These are phyloP conservation scores for Fusarium multiceps DNA, from an alignment of 2,329 filamentous ascomycete species.

Conservation along the genomic window DNA sequence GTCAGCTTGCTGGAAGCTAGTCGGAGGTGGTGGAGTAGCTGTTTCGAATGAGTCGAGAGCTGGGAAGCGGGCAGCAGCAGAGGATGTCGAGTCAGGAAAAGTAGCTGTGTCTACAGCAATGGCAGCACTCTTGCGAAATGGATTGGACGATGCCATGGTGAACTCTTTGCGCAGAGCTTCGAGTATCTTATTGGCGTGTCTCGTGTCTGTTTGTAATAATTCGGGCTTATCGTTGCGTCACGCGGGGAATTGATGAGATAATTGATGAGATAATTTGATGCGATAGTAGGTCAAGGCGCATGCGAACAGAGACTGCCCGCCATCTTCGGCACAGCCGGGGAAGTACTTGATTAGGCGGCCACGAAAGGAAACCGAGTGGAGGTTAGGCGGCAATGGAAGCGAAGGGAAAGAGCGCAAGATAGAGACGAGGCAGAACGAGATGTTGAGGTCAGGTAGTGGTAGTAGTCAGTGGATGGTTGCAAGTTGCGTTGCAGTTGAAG, in stretches of 20 bases:
- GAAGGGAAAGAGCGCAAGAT: slow-evolving; percentile 24
- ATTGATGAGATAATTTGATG: slow-evolving; percentile 26
- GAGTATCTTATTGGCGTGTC: slow-evolving; percentile 15
- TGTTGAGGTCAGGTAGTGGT: slow-evolving; percentile 1
- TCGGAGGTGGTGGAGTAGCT: slow-evolving; percentile 43
- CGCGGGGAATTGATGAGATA: slow-evolving; percentile 12
- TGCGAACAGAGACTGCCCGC: slow-evolving; percentile 43
- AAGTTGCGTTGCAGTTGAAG: slow-evolving; percentile 11
- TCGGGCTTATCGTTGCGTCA: slow-evolving; percentile 25
- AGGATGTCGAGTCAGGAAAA: slow-evolving; percentile 14
- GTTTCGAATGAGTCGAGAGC: slow-evolving; percentile 48
- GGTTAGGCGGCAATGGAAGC: slow-evolving; percentile 24
- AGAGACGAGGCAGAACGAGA: slow-evolving; percentile 3
- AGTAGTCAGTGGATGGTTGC: slow-evolving; percentile 18
- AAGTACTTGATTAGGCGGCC: slow-evolving; percentile 26
- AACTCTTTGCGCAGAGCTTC: slow-evolving; percentile 12
- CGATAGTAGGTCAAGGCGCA: slow-evolving; percentile 42
- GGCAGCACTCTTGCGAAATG: slow-evolving; percentile 61
- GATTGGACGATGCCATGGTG: slow-evolving; percentile 58
- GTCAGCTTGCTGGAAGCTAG: slow-evolving; percentile 42
- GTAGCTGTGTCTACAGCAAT: slow-evolving; percentile 36
- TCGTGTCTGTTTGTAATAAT: slow-evolving; percentile 22
- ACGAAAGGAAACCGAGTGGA: slow-evolving; percentile 17
- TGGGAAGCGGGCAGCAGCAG: slow-evolving; percentile 38
- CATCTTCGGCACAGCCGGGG: slow-evolving; percentile 48